phyloP scores from a whole-genome alignment of 495 filamentous ascomycete species.

The Penicillium waksmanii region DNA sequence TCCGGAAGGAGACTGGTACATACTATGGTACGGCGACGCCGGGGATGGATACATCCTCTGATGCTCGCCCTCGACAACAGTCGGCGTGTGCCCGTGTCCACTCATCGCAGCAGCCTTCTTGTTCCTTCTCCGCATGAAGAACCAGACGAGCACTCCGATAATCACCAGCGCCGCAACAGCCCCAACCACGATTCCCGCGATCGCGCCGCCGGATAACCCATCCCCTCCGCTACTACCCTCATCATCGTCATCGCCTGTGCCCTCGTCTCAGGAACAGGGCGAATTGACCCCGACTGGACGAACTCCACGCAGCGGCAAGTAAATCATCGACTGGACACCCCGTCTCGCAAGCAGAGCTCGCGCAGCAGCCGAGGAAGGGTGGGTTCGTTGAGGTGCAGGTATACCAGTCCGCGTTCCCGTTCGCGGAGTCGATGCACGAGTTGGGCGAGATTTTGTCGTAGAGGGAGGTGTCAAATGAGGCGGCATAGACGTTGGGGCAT shows the following conservation, averaged over 20 bases:
- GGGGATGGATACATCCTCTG: slow-evolving; percentile 14
- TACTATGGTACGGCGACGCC: slow-evolving; percentile 11
- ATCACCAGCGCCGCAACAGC: slow-evolving; percentile 41
- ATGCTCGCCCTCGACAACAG: slow-evolving; percentile 18
- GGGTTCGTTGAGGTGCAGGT: slow-evolving; percentile 32
- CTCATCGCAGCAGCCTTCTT: slow-evolving; percentile 17
- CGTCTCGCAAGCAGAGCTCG: slow-evolving; percentile 10
- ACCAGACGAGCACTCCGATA: slow-evolving; percentile 39
- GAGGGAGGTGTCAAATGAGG: slow-evolving; percentile 23
- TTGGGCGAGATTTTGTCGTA: slow-evolving; percentile 20
- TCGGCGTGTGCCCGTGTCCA: slow-evolving; percentile 13
- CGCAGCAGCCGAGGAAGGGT: slow-evolving; percentile 34
- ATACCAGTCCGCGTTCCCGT: slow-evolving; percentile 28
- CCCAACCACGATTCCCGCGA: slow-evolving; percentile 31
- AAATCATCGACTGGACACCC: slow-evolving; percentile 28
- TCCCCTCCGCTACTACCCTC: slow-evolving; percentile 9
- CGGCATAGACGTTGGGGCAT: slow-evolving; percentile 21
- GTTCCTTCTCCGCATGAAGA: slow-evolving; percentile 17
- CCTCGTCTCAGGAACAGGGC: slow-evolving; percentile 23
- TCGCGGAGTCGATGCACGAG: slow-evolving; percentile 18
- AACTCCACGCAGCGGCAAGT: slow-evolving; percentile 25
- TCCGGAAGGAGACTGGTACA: slow-evolving; percentile 11
- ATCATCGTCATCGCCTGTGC: slow-evolving; percentile 11
- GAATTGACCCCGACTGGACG: slow-evolving; percentile 10
- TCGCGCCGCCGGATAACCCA: slow-evolving; percentile 20